Conservation (phyloP, 306 rosid species). For the Ormosia semicastrata region DNA sequence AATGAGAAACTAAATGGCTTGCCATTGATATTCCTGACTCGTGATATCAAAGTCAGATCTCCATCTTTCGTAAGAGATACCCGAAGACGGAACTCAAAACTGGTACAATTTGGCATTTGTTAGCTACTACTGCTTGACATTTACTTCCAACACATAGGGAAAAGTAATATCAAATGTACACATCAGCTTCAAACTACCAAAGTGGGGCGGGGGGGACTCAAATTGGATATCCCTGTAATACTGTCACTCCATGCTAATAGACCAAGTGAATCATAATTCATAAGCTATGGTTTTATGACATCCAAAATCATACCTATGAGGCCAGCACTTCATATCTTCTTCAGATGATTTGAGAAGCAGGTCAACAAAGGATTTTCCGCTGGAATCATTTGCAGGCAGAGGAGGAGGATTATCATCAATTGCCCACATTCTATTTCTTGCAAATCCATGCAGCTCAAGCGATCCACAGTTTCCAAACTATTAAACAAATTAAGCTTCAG, state of each 20-base stretch:
- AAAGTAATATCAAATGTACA: neutral
- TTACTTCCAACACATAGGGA: conserved; percentile 18
- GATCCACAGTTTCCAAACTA: conserved; percentile 92
- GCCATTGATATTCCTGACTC: conserved; percentile 74
- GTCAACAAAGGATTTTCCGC: conserved; percentile 64
- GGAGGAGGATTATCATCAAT: conserved; percentile 77
- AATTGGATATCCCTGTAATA: neutral
- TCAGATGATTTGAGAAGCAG: conserved; percentile 76
- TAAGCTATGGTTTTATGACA: neutral
- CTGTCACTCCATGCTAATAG: neutral
- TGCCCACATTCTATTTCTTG: conserved; percentile 82
- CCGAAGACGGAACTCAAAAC: conserved; percentile 89
- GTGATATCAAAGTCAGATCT: conserved; percentile 67
- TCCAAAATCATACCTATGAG: conserved; percentile 47
- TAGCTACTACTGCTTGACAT: conserved; percentile 20
- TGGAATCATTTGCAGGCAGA: conserved; percentile 47
- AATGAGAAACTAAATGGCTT: conserved; percentile 89
- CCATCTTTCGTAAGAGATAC: conserved; percentile 65
- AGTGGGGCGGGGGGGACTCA: neutral
- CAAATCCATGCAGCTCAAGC: conserved; percentile 86
- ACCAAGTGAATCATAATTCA: neutral
- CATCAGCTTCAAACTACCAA: neutral
- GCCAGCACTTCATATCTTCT: conserved; percentile 83
- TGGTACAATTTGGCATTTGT: conserved; percentile 33
- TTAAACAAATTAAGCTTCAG: conserved; percentile 23